Percentiles rank a stretch among this genome's conserved stretches.
These are phyloP conservation scores for Nevesoporus exiguus DNA, from an alignment of 768 basidiomycete species.

Conservation along the genomic window DNA sequence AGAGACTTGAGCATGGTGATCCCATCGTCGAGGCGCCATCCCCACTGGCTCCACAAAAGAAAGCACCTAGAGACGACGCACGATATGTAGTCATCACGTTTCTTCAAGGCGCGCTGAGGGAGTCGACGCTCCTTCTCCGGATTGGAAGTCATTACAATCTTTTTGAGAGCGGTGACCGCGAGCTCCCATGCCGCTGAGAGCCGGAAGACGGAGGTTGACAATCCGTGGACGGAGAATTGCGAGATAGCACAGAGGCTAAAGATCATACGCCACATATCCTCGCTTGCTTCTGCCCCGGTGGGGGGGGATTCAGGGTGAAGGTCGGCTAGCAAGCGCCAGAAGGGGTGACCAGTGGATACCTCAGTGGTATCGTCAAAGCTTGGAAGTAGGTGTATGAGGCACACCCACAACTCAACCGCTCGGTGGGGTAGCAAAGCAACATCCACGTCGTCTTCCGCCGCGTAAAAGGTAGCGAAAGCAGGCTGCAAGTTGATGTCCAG, in stretches of 20 bases:
- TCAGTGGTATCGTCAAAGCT: constrained; percentile 21
- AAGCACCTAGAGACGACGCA: constrained; percentile 70
- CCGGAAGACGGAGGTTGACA: constrained; percentile 35
- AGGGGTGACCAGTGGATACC: constrained; percentile 29
- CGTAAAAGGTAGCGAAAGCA: constrained; percentile 17
- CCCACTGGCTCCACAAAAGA: constrained; percentile 70
- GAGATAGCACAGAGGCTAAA: constrained; percentile 72
- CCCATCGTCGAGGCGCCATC: constrained; percentile 64
- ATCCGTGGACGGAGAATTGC: constrained; percentile 66
- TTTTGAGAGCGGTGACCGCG: constrained; percentile 52
- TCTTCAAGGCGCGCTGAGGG: constrained; percentile 38
- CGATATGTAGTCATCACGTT: constrained; percentile 69
- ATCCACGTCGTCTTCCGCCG: constrained; percentile 27
- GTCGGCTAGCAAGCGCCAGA: constrained; percentile 46
- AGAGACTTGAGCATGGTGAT: constrained; percentile 59
- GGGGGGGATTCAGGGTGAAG: constrained; percentile 30
- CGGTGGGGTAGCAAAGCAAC: constrained; percentile 38
- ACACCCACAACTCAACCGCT: constrained; percentile 71
- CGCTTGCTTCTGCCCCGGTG: constrained; percentile 48
- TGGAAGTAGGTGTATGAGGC: constrained; percentile 56
- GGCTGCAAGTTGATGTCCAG: constrained; percentile 49
- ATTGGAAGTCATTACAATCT: constrained; percentile 54
- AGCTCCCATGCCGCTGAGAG: constrained; percentile 66
- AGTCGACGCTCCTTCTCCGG: constrained; percentile 40
- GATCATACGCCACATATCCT: constrained; percentile 67